Evolutionary conservation across 2,329 filamentous ascomycete species (phyloP).

Genomic region (Nigrospora osmanthi): DNA sequence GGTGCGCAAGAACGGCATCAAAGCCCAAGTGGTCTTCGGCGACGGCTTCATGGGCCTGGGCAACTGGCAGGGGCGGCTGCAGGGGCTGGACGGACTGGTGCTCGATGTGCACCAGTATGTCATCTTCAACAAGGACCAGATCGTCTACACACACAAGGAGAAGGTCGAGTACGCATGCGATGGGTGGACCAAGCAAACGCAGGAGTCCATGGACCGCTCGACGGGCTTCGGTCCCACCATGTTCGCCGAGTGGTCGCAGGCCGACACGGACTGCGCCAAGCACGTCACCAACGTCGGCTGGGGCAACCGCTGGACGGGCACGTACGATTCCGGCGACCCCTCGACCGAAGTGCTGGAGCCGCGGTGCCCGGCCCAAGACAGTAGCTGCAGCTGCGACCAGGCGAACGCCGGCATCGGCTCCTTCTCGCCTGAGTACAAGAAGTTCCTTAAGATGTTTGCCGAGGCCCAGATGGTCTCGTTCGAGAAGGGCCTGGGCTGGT

Average conservation of each 20-base stretch:
- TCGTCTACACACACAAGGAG: slow-evolving; percentile 70
- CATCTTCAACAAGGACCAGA: slow-evolving; percentile 89
- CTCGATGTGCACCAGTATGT: slow-evolving; percentile 99
- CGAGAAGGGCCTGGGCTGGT: slow-evolving; percentile 93
- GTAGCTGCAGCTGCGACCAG: slow-evolving; percentile 61
- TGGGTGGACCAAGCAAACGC: slow-evolving; percentile 76
- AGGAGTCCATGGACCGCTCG: slow-evolving; percentile 60
- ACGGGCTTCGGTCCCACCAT: slow-evolving; percentile 89
- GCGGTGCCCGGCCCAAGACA: slow-evolving; percentile 62
- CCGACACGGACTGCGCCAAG: slow-evolving; percentile 86
- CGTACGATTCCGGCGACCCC: slow-evolving; percentile 60
- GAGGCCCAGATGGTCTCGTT: slow-evolving; percentile 95
- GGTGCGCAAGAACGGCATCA: slow-evolving; percentile 70
- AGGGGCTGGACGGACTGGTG: slow-evolving; percentile 62
- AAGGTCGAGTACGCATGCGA: slow-evolving; percentile 84
- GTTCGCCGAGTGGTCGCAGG: slow-evolving; percentile 95
- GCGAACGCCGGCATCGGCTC: slow-evolving; percentile 66
- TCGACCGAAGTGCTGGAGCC: slow-evolving; percentile 58
- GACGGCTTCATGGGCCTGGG: slow-evolving; percentile 89
- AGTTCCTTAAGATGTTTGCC: slow-evolving; percentile 82
- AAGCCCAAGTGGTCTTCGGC: slow-evolving; percentile 71
- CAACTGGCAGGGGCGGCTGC: slow-evolving; percentile 84
- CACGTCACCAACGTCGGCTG: slow-evolving; percentile 85
- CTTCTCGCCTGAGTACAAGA: slow-evolving; percentile 71
- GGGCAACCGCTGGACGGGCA: slow-evolving; percentile 89